A percentile compares a stretch with the other conserved stretches of the same genome.
phyloP scores from a whole-genome alignment of 306 rosid species.

The Rosa lucieae region DNA sequence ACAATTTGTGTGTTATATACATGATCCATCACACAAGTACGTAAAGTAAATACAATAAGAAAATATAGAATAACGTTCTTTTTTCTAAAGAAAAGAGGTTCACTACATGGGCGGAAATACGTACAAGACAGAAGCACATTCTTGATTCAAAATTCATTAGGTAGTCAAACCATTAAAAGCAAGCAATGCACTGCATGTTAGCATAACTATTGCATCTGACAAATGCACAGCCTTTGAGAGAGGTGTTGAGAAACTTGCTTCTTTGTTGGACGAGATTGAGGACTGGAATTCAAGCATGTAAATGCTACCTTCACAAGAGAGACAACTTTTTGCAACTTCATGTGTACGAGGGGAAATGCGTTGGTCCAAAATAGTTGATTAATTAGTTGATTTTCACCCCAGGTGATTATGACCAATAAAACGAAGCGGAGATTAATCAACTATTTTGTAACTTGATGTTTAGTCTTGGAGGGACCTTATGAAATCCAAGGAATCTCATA shows the following conservation, averaged over 20 bases:
- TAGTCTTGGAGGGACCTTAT: too few relatives aligned
- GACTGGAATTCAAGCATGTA: conserved; percentile 6
- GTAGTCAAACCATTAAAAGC: background rate
- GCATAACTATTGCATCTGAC: background rate
- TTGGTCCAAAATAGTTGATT: background rate
- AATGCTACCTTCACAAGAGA: background rate
- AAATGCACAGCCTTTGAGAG: background rate
- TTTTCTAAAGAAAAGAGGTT: background rate
- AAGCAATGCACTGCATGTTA: background rate
- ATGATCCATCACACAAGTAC: too few relatives aligned
- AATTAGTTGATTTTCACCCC: too few relatives aligned
- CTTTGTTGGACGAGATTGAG: conserved; percentile 15
- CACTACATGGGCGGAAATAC: background rate
- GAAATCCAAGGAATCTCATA: too few relatives aligned
- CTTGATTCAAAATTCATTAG: background rate
- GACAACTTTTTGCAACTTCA: background rate
- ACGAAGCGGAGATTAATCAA: too few relatives aligned
- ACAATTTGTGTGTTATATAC: too few relatives aligned
- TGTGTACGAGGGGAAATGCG: background rate
- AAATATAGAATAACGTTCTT: too few relatives aligned
- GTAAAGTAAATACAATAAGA: too few relatives aligned
- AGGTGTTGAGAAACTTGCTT: conserved; percentile 1
- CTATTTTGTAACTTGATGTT: too few relatives aligned
- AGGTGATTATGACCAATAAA: too few relatives aligned
- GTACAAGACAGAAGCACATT: background rate